Conservation (phyloP, 1,284 basidiomycete genomes). For the Moniliophthora roreri region DNA sequence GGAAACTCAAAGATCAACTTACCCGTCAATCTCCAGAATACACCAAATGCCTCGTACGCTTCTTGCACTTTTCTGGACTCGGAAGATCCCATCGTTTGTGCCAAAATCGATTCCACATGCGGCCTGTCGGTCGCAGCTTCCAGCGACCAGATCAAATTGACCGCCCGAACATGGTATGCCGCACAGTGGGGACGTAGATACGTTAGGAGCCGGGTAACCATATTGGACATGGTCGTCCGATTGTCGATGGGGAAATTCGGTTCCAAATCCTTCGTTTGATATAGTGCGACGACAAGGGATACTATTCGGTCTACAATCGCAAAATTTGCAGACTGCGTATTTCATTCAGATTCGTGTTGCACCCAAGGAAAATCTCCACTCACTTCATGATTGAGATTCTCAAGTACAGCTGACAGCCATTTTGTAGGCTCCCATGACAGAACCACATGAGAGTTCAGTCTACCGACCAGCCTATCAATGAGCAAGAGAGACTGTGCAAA, state of each 20-base stretch:
- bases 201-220: constrained; percentile 69
- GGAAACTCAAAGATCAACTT: constrained; percentile 19
- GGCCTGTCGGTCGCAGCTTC: constrained; percentile 63
- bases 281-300: constrained; percentile 55
- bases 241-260: constrained; percentile 58
- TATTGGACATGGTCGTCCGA: constrained; percentile 50
- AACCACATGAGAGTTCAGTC: constrained; percentile 38
- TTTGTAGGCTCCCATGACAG: constrained; percentile 54
- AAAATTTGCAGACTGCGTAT: constrained; percentile 58
- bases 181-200: constrained; percentile 72
- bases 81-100: constrained; percentile 63
- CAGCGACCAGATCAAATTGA: constrained; percentile 85
- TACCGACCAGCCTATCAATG: constrained; percentile 46
- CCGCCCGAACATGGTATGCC: constrained; percentile 80
- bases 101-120: constrained; percentile 77
- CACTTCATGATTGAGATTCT: constrained; percentile 55
- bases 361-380: constrained; percentile 17
- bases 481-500: constrained; percentile 50
- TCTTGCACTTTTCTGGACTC: constrained; percentile 50
- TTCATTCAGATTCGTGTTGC: constrained; percentile 8
- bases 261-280: constrained; percentile 47
- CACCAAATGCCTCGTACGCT: constrained; percentile 86
- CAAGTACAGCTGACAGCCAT: constrained; percentile 56
- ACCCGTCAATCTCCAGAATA: constrained; percentile 91
- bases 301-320: constrained; percentile 66